Evolutionary conservation across 164 flowering plant species (phyloP), one percentile per base, ranked within the genome.

Genomic region (Vitis rupestris): DNA sequence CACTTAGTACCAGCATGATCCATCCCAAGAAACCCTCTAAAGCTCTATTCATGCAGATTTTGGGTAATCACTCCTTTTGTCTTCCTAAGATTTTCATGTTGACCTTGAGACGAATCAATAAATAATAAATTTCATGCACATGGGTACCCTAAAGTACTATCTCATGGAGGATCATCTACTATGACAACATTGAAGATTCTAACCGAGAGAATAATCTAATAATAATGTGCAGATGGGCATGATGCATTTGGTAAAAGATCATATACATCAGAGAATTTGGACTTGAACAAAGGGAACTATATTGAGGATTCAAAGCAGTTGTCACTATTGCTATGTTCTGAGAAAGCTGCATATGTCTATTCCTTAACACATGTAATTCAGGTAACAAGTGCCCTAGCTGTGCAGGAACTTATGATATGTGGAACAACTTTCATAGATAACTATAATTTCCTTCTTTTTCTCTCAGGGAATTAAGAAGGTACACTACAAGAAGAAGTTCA

Each of bases 401-500:
- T 65, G 0, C 10, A 14, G 58, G n/a, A 11, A 65, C 65, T 47
- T 62, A 15, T 49, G 3, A 50, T 1, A 37, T 59, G 53, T 51
- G 60, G 58, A 17, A 10, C 37, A 15, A 68, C 19, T 44, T 4
- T 67, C 61, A 56, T 57, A 73, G 59, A 72, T 53, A 70, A 29
- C 44, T 59, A 63, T 61, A 4, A 64, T 31, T 8, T 67, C 53
- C 14, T 51, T 69, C 59, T 1, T 48, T 51, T 63, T 55, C 29
- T 67, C 65, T 61, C 78, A 92, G 95, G 98, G 98, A 69, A 74
- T 85, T 49, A 92, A 92, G 82, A 90, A 88, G 83, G 98, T 94
- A 29, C 57, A 49, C 19, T 74, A 82, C 80, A 94, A 94, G 85
- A 90, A 88, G 79, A 92, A 89, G 75, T 88, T 88, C 23, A 82